Evolutionary conservation across 2,329 filamentous ascomycete genomes (phyloP).

Genomic region (Colletotrichum musae): DNA sequence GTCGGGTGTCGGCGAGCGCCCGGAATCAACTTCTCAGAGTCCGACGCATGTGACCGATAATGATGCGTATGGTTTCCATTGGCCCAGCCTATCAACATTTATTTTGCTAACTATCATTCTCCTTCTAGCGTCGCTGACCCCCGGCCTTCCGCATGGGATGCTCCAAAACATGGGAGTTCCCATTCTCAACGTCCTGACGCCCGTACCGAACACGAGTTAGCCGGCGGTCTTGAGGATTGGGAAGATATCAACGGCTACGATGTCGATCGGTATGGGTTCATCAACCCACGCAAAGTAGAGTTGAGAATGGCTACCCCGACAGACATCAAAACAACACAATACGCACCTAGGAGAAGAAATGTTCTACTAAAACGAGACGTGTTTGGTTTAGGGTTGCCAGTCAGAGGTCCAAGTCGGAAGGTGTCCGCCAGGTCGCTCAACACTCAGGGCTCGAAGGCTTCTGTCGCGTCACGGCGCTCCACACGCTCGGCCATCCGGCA

Average conservation of each 20-base stretch:
- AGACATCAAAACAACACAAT: constrained; percentile 58
- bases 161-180: constrained; percentile 60
- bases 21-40: constrained; percentile 65
- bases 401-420: constrained; percentile 65
- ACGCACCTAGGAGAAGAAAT: constrained; percentile 62
- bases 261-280: constrained; percentile 80
- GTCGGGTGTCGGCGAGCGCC: constrained; percentile 62
- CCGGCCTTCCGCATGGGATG: constrained; percentile 52
- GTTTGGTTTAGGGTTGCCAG: constrained; percentile 51
- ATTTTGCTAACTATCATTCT: constrained; percentile 47
- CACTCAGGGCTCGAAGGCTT: constrained; percentile 69
- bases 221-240: constrained; percentile 77
- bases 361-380: constrained; percentile 60
- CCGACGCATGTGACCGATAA: constrained; percentile 67
- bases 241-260: constrained; percentile 73
- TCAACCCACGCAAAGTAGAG: constrained; percentile 60
- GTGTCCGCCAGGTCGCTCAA: constrained; percentile 71
- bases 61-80: constrained; percentile 72
- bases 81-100: constrained; percentile 43
- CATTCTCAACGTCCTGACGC: constrained; percentile 61
- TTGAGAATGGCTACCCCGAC: constrained; percentile 59
- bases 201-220: constrained; percentile 62
- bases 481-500: constrained; percentile 70
- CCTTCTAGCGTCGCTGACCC: constrained; percentile 47
- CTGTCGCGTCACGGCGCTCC: constrained; percentile 65